Evolutionary conservation across 2,329 filamentous ascomycete genomes (phyloP), one percentile per base, ranked within the genome.

Genomic region (Phoma sp.): DNA sequence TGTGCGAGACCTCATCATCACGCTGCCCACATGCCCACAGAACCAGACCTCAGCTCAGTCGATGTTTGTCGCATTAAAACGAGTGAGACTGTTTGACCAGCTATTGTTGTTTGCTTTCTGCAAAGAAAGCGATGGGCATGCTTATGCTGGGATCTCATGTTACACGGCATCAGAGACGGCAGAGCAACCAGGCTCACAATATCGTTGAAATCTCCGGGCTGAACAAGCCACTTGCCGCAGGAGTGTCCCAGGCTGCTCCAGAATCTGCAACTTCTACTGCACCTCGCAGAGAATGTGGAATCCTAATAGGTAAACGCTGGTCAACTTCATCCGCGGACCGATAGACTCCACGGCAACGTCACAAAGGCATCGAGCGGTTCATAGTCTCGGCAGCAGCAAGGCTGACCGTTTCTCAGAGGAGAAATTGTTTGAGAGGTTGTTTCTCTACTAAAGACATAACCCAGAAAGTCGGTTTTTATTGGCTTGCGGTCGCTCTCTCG

Each of bases 131-230:
- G 37, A 53, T 51, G 42, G 47, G 53, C 45, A 54, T 54, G 51
- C 33, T 42, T 38, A 26, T 30, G 28, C 47, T 51, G 47, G 38
- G 38, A 43, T 48, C 33, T 48, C 15, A 20, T 17, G 67, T 69
- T 59, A 60, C 66, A 68, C 66, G 51, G 38, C 62, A 60, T 42
- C 38, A 47, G 36, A 40, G 29, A 42, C 45, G 28, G 60, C 56
- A 47, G 51, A 61, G 57, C 45, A 40, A 57, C 56, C 39, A 56
- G 57, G 63, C 47, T 60, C 52, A 56, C 56, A 33, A 42, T 17
- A 47, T 18, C 20, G 18, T 29, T 47, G 47, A 64, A 65, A 56
- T 59, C 53, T 59, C 57, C 58, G 58, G 46, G 26, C 42, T 38
- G 18, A 15, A 48, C 52, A 63, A 64, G 60, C 57, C 57, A 58